phyloP scores from a whole-genome alignment of 805 yeast species.

The Yarrowia keelungensis region DNA sequence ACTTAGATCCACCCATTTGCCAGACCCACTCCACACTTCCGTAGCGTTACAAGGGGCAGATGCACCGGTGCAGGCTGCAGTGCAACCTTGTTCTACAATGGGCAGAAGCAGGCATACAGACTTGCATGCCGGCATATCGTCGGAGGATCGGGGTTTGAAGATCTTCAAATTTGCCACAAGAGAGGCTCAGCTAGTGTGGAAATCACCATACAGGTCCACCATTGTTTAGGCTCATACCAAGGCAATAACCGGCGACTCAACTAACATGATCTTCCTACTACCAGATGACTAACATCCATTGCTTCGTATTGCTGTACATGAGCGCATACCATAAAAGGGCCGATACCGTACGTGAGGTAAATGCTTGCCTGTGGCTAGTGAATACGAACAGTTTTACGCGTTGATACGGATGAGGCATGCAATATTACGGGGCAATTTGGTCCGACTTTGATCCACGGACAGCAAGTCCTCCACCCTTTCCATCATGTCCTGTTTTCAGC shows the following conservation, averaged over 20 bases:
- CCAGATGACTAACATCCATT: background rate
- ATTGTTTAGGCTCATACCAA: too few species aligned
- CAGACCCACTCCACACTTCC: slow-evolving; percentile 26
- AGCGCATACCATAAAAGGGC: slow-evolving; percentile 2
- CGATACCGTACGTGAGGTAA: slow-evolving; percentile 21
- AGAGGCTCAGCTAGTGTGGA: background rate
- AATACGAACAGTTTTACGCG: background rate
- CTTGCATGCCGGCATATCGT: slow-evolving; percentile 24
- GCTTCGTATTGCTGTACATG: slow-evolving; percentile 9
- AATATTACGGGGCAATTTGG: too few species aligned
- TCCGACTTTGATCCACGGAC: too few species aligned
- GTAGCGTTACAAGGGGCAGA: slow-evolving; percentile 15
- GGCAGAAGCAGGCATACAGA: slow-evolving; percentile 12
- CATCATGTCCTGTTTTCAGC: background rate
- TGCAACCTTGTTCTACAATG: slow-evolving; percentile 1
- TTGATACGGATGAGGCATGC: slow-evolving; percentile 13
- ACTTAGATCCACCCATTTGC: slow-evolving; percentile 17
- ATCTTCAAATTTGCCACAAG: background rate
- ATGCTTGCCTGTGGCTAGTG: slow-evolving; percentile 23
- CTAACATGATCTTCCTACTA: too few species aligned
- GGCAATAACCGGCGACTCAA: too few species aligned
- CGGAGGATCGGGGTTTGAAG: slow-evolving; percentile 26
- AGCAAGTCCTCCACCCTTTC: too few species aligned
- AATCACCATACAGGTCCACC: too few species aligned
- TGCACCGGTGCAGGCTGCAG: slow-evolving; percentile 5